Conservation (phyloP, 78 protist genomes). For the Dictyostelium purpureum region DNA sequence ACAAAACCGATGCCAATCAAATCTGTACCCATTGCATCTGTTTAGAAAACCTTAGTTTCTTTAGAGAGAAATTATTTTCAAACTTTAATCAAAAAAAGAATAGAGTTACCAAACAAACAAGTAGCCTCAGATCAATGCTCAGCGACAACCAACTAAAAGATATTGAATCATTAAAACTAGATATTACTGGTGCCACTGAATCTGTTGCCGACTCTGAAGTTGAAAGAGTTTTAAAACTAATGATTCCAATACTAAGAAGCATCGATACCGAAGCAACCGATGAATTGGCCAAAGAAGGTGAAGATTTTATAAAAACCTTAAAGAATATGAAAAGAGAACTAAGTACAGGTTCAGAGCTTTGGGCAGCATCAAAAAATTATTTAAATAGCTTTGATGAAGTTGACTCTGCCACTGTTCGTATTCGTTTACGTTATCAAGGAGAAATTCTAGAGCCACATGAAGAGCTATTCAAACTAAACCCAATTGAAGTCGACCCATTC, state of each 20-base stretch:
- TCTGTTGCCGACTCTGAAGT: constrained; percentile 41
- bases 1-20: background rate
- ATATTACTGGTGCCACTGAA: background rate
- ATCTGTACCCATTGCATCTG: constrained; percentile 39
- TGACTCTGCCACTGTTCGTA: constrained; percentile 12
- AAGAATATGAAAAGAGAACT: constrained; percentile 34
- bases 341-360: background rate
- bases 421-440: constrained; percentile 41
- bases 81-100: background rate
- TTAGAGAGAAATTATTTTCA: constrained; percentile 32
- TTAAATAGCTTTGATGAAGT: constrained; percentile 47
- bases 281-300: constrained; percentile 19
- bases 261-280: background rate
- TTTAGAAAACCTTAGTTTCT: background rate
- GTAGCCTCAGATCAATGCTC: background rate
- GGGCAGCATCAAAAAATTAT: constrained; percentile 39
- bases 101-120: background rate
- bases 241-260: background rate
- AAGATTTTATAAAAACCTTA: constrained; percentile 7
- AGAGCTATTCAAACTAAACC: constrained; percentile 4
- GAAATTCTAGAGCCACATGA: constrained; percentile 39
- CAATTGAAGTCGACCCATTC: constrained; percentile 45
- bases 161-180: background rate
- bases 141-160: background rate
- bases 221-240: constrained; percentile 18